Evolutionary conservation across 768 basidiomycete species (phyloP).

Genomic region (Hydnomerulius pinastri): DNA sequence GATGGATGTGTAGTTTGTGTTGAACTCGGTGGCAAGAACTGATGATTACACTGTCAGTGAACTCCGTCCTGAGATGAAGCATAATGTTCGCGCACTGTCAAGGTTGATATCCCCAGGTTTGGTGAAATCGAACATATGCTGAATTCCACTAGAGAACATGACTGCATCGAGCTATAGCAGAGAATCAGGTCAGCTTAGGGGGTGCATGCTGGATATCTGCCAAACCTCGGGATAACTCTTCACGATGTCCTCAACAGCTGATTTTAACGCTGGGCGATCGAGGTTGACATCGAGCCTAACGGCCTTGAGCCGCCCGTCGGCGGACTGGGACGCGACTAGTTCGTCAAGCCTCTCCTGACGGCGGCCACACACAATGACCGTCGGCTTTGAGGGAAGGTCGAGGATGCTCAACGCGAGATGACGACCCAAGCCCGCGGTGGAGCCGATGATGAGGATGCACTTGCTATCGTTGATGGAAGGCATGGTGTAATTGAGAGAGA

Average conservation of each 20-base stretch:
- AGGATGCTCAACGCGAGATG: constrained; percentile 53
- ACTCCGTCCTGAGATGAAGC: not conserved
- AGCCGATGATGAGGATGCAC: constrained; percentile 57
- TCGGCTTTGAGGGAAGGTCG: constrained; percentile 47
- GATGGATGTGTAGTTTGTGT: constrained; percentile 55
- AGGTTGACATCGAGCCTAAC: constrained; percentile 46
- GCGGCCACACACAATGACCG: constrained; percentile 52
- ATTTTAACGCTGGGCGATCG: constrained; percentile 39
- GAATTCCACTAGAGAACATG: constrained; percentile 54
- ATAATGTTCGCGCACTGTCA: constrained; percentile 34
- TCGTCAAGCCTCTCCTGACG: constrained; percentile 56
- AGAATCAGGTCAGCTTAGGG: not conserved
- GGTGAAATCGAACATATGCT: constrained; percentile 49
- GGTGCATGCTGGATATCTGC: not conserved
- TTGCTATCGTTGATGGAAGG: constrained; percentile 46
- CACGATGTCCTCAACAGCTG: constrained; percentile 43
- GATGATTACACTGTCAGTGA: not conserved
- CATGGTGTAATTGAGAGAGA: constrained; percentile 21
- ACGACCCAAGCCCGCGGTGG: constrained; percentile 60
- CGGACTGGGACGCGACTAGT: constrained; percentile 32
- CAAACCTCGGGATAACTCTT: constrained; percentile 50
- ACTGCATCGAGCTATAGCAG: constrained; percentile 54
- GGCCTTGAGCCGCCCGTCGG: constrained; percentile 39
- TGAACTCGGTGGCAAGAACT: constrained; percentile 41
- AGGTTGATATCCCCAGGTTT: constrained; percentile 43